Evolutionary conservation across 2,329 filamentous ascomycete genomes (phyloP).

Genomic region (Colletotrichum sp.): DNA sequence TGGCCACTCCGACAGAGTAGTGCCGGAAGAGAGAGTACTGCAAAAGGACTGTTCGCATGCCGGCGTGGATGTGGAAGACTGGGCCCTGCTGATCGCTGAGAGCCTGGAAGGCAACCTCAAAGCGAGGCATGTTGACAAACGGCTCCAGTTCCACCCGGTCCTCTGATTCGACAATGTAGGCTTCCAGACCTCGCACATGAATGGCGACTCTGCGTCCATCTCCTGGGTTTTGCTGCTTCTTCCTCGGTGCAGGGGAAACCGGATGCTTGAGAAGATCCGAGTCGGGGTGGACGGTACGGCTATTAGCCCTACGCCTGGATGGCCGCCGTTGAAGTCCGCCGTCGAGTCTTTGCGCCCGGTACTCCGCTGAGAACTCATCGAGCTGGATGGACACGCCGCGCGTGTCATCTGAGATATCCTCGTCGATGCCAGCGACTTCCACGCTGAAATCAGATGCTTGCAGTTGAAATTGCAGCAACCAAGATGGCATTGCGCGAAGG

Average conservation of each 20-base stretch:
- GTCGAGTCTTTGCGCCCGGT: constrained; percentile 81
- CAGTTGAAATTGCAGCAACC: constrained; percentile 84
- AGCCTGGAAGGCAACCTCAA: constrained; percentile 86
- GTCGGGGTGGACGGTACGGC: constrained; percentile 73
- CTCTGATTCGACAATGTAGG: constrained; percentile 85
- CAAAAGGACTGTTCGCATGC: constrained; percentile 77
- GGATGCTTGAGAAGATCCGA: constrained; percentile 63
- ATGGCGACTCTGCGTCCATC: constrained; percentile 85
- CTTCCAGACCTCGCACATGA: constrained; percentile 84
- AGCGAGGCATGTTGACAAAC: constrained; percentile 84
- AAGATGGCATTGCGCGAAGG: constrained; percentile 78
- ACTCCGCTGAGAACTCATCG: constrained; percentile 87
- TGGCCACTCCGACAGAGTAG: constrained; percentile 85
- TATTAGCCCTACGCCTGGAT: constrained; percentile 74
- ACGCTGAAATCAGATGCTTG: constrained; percentile 89
- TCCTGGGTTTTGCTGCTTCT: constrained; percentile 60
- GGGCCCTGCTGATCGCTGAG: constrained; percentile 86
- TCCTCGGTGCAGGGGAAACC: constrained; percentile 49
- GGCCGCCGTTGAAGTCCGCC: constrained; percentile 59
- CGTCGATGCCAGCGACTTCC: constrained; percentile 88
- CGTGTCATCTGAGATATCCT: constrained; percentile 80
- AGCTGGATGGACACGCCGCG: constrained; percentile 86
- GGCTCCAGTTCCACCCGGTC: constrained; percentile 86
- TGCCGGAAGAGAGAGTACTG: constrained; percentile 95
- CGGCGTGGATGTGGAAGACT: constrained; percentile 84